Percentiles rank a stretch among this genome's conserved stretches.
Conservation (phyloP, 208 protist species). For the Crithidia sp. region DNA sequence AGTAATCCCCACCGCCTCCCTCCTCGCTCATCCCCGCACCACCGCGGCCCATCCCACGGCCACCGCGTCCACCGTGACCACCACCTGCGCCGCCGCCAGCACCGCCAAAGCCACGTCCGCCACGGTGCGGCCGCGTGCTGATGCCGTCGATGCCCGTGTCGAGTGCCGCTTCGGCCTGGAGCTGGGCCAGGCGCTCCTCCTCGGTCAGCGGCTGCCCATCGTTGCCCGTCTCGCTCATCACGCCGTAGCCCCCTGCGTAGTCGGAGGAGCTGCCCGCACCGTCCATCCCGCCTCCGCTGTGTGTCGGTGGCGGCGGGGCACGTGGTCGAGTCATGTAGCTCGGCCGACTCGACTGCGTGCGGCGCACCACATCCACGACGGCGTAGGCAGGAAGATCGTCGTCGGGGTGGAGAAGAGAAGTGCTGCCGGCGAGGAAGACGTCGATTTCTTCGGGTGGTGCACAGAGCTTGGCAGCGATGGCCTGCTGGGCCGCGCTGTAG, state of each 20-base stretch:
- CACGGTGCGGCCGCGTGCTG: slow-evolving; percentile 36
- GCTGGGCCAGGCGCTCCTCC: slow-evolving; percentile 81
- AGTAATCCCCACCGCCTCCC: slow-evolving; percentile 4
- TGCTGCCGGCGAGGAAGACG: slow-evolving; percentile 75
- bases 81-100: slow-evolving; percentile 7
- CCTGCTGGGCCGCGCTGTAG: slow-evolving; percentile 69
- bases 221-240: neutral
- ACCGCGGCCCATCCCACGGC: slow-evolving; percentile 7
- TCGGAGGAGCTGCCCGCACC: neutral
- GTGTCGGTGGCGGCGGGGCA: slow-evolving; percentile 3
- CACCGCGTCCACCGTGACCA: slow-evolving; percentile 4
- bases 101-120: slow-evolving; percentile 22
- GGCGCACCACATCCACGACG: slow-evolving; percentile 81
- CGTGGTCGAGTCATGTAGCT: slow-evolving; percentile 11
- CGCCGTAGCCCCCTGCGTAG: neutral
- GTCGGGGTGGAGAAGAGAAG: slow-evolving; percentile 73
- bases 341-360: slow-evolving; percentile 41
- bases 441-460: slow-evolving; percentile 75
- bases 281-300: neutral
- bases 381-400: slow-evolving; percentile 81
- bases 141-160: slow-evolving; percentile 85
- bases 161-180: slow-evolving; percentile 68
- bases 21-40: slow-evolving; percentile 24
- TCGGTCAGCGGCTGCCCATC: slow-evolving; percentile 55
- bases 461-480: slow-evolving; percentile 72